A percentile compares a stretch with the other conserved stretches of the same genome.
phyloP scores from a whole-genome alignment of 2,329 filamentous ascomycete genomes.

The Colletotrichum tabaci region DNA sequence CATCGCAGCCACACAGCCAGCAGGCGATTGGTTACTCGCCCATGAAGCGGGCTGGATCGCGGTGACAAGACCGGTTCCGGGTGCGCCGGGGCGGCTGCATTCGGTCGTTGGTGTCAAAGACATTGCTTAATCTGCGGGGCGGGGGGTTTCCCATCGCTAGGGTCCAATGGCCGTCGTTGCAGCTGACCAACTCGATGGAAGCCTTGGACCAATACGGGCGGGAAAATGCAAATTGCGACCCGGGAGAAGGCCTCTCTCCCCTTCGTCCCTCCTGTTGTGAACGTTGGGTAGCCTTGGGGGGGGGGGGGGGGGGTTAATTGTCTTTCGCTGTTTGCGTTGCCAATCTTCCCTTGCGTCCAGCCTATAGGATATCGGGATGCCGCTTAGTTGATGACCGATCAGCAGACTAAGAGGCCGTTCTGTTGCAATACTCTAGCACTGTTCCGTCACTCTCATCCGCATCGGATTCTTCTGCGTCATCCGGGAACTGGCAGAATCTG shows the following conservation, averaged over 20 bases:
- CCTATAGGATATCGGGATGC: background rate
- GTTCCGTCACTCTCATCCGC: background rate
- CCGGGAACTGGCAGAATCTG: background rate
- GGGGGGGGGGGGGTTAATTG: background rate
- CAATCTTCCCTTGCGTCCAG: background rate
- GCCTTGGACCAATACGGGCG: background rate
- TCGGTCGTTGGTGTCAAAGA: slow-evolving; percentile 3
- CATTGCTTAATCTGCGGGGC: background rate
- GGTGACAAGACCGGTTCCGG: slow-evolving; percentile 3
- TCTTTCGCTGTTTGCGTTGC: slow-evolving; percentile 1
- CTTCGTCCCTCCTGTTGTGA: background rate
- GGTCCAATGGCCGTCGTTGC: background rate
- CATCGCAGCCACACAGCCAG: background rate
- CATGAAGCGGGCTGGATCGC: background rate
- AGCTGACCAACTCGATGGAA: background rate
- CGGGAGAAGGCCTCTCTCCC: background rate
- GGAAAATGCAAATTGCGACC: too few species aligned
- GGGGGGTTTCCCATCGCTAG: background rate
- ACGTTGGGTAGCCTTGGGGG: background rate
- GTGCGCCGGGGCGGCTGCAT: slow-evolving; percentile 4
- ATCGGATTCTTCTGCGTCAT: background rate
- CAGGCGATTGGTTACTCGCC: background rate
- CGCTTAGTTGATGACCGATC: background rate
- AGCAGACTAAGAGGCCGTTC: background rate
- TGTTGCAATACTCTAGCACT: background rate